A percentile compares a stretch with the other conserved stretches of the same genome.
These are phyloP conservation scores for Laguncularia racemosa DNA, from an alignment of 345 rosid genomes.

Conservation along the genomic window DNA sequence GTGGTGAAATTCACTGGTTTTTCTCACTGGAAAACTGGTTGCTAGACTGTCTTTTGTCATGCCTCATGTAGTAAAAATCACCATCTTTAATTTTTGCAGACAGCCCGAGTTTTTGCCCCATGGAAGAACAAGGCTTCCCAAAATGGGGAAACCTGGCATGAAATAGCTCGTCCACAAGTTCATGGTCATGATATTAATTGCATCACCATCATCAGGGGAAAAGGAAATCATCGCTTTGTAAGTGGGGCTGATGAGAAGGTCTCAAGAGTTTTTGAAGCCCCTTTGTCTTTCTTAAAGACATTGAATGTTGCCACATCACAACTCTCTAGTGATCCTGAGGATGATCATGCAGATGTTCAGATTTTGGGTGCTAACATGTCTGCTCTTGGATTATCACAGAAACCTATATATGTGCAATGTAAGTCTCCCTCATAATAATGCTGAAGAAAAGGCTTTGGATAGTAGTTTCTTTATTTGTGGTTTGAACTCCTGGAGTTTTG, in stretches of 20 bases:
- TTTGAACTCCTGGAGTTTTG: no score
- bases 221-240: constrained; percentile 85
- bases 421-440: constrained; percentile 10
- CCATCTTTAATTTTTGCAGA: constrained; percentile 32
- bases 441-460: no score
- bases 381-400: constrained; percentile 96
- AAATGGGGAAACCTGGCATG: constrained; percentile 62
- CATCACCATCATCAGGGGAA: constrained; percentile 66
- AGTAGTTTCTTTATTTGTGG: no score
- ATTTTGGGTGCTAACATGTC: constrained; percentile 95
- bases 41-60: background rate
- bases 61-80: constrained; percentile 1
- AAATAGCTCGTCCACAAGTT: constrained; percentile 91
- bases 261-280: constrained; percentile 88
- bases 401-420: constrained; percentile 78
- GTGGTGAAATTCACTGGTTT: no score
- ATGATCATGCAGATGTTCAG: constrained; percentile 50
- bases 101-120: constrained; percentile 71
- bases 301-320: constrained; percentile 49
- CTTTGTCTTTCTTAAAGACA: constrained; percentile 78
- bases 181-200: constrained; percentile 96
- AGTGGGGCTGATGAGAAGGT: constrained; percentile 99
- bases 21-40: background rate
- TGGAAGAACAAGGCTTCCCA: constrained; percentile 49
- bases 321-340: constrained; percentile 41